phyloP scores from a whole-genome alignment of 2,329 filamentous ascomycete species.

The Neonectria ditissima region DNA sequence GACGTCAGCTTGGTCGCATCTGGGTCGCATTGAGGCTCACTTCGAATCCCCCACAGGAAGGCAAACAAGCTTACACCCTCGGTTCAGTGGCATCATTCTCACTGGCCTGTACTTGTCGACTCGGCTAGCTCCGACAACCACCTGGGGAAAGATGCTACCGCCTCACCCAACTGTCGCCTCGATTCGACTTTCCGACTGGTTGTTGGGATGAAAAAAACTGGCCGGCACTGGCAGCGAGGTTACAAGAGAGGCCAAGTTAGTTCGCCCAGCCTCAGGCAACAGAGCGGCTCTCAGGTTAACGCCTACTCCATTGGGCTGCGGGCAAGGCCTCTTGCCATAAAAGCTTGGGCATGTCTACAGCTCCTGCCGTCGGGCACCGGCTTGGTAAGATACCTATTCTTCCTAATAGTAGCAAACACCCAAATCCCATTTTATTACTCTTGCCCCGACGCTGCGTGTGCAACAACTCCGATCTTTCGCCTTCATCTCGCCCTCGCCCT shows the following conservation, averaged over 20 bases:
- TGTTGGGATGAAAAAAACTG: constrained; percentile 3
- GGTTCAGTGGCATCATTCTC: background rate
- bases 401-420: background rate
- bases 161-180: background rate
- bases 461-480: background rate
- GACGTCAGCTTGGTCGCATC: constrained; percentile 24
- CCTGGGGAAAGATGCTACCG: background rate
- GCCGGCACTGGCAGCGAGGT: background rate
- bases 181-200: constrained; percentile 2
- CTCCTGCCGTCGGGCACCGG: background rate
- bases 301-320: background rate
- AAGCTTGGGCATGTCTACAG: constrained; percentile 4
- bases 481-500: background rate
- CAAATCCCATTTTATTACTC: background rate
- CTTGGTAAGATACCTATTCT: background rate
- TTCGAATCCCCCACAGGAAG: constrained; percentile 13
- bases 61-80: constrained; percentile 9
- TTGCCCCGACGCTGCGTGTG: background rate
- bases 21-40: constrained; percentile 27
- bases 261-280: constrained; percentile 17
- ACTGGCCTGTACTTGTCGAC: constrained; percentile 9
- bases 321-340: background rate
- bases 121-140: background rate
- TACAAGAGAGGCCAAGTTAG: background rate
- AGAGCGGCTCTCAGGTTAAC: background rate